phyloP scores from a whole-genome alignment of 768 basidiomycete species.

The Rubroboletus satanas region DNA sequence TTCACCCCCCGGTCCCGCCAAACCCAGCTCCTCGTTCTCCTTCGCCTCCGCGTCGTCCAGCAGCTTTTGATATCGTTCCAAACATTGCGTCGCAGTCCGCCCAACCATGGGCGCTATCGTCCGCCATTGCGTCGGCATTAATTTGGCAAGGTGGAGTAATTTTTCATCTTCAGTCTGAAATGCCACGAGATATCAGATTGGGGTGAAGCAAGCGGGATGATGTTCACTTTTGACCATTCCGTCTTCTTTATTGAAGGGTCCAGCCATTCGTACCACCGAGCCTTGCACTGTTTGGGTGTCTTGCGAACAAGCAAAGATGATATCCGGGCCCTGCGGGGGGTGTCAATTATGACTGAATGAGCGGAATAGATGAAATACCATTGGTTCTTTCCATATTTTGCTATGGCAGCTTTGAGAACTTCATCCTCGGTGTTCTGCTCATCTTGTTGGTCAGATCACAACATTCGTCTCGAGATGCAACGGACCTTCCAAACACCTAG shows the following conservation, averaged over 20 bases:
- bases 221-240: conserved; percentile 92
- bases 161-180: conserved; percentile 95
- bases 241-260: conserved; percentile 99
- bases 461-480: background rate
- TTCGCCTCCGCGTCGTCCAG: conserved; percentile 96
- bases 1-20: conserved; percentile 79
- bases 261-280: conserved; percentile 98
- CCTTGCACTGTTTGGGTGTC: conserved; percentile 99
- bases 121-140: conserved; percentile 99
- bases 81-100: conserved; percentile 93
- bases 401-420: conserved; percentile 97
- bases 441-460: conserved; percentile 6
- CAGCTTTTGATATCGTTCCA: conserved; percentile 97
- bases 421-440: conserved; percentile 92
- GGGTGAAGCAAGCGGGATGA: background rate
- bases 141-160: conserved; percentile 91
- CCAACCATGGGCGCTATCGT: conserved; percentile 99
- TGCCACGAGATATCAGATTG: background rate
- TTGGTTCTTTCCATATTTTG: conserved; percentile 96
- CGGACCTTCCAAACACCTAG: conserved; percentile 82
- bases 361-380: conserved; percentile 45
- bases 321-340: conserved; percentile 78
- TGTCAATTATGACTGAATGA: background rate
- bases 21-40: conserved; percentile 91
- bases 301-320: conserved; percentile 96